These are phyloP conservation scores for Piper longum DNA, from an alignment of 164 flowering plant species.

Conservation along the genomic window DNA sequence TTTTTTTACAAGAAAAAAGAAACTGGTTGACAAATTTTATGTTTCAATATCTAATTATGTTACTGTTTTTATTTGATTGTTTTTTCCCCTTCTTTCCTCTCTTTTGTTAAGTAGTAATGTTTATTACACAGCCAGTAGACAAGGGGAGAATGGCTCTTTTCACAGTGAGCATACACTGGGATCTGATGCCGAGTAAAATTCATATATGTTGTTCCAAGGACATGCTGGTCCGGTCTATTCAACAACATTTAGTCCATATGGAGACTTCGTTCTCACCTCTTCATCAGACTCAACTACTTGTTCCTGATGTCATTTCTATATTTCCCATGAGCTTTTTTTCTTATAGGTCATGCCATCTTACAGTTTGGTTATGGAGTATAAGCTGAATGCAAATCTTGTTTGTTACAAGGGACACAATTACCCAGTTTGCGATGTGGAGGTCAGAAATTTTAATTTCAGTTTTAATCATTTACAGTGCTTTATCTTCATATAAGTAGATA, in stretches of 20 bases:
- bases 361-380: slow-evolving; percentile 96
- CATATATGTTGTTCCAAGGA: slow-evolving; percentile 78
- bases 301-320: slow-evolving; percentile 3
- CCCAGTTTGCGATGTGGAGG: slow-evolving; percentile 99
- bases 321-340: not conserved
- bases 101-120: not conserved
- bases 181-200: slow-evolving; percentile 46
- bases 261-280: slow-evolving; percentile 85
- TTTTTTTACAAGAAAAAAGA: too few relatives aligned
- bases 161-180: slow-evolving; percentile 28
- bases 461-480: not conserved
- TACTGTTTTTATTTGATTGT: too few relatives aligned
- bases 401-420: slow-evolving; percentile 99
- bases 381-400: slow-evolving; percentile 90
- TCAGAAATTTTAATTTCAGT: slow-evolving; percentile 11
- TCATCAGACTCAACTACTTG: slow-evolving; percentile 90
- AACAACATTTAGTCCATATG: slow-evolving; percentile 77
- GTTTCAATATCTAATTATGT: too few relatives aligned
- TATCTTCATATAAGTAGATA: too few relatives aligned
- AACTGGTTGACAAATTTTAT: too few relatives aligned
- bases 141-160: slow-evolving; percentile 54
- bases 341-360: slow-evolving; percentile 9
- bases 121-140: slow-evolving; percentile 41
- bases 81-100: too few relatives aligned
- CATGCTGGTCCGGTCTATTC: slow-evolving; percentile 95